Percentiles rank a stretch among this genome's conserved stretches.
Evolutionary conservation across 2,329 filamentous ascomycete species (phyloP).

Genomic region (Aspergillus tanneri): DNA sequence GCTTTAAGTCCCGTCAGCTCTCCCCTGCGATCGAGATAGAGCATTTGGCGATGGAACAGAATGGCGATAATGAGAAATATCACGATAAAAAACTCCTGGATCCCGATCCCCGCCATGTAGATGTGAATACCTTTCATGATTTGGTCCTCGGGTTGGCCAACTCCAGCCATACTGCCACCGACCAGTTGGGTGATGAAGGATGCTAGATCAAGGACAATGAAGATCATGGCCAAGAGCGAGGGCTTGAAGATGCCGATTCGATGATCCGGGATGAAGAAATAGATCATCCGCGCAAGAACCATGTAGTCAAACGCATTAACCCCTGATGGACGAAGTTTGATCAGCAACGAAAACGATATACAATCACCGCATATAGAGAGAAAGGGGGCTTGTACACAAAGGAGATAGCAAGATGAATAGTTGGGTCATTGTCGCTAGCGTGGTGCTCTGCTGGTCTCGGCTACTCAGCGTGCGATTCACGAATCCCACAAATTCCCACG

Average conservation of each 20-base stretch:
- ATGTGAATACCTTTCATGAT: conserved; percentile 25
- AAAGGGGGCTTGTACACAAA: background rate
- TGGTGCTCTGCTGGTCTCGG: background rate
- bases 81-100: conserved; percentile 56
- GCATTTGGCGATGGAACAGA: conserved; percentile 48
- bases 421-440: background rate
- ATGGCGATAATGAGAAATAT: conserved; percentile 52
- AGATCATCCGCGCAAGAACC: conserved; percentile 48
- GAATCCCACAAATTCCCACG: conserved; percentile 47
- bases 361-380: too few relatives aligned
- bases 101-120: conserved; percentile 35
- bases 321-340: too few relatives aligned
- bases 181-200: conserved; percentile 26
- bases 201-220: conserved; percentile 46
- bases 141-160: background rate
- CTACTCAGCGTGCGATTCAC: conserved; percentile 28
- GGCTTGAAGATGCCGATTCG: conserved; percentile 42
- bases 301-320: conserved; percentile 53
- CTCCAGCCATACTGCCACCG: conserved; percentile 14
- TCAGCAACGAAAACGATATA: too few relatives aligned
- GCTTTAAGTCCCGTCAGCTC: too few relatives aligned
- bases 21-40: conserved; percentile 33
- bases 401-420: conserved; percentile 5
- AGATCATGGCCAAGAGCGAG: conserved; percentile 37
- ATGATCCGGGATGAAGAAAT: conserved; percentile 44